These are phyloP conservation scores for Eruca vesicaria DNA, from an alignment of 441 rosid species.

Conservation along the genomic window DNA sequence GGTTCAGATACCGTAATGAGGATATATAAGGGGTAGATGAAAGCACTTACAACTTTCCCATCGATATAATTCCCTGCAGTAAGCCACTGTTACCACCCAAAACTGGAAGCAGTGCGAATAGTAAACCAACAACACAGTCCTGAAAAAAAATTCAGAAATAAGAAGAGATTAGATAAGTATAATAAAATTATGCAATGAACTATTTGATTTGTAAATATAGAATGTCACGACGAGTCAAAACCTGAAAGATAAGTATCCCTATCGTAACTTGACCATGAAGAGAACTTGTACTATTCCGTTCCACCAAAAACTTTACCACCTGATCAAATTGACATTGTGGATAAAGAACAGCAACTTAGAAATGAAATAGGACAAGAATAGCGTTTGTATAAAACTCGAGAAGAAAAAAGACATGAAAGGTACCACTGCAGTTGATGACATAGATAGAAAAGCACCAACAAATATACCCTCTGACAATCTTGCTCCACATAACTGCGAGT, in stretches of 20 bases:
- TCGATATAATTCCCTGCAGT: slow-evolving; percentile 78
- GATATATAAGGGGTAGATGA: neutral
- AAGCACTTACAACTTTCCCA: slow-evolving; percentile 89
- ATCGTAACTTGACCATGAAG: slow-evolving; percentile 98
- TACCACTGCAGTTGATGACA: slow-evolving; percentile 99
- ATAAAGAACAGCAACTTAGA: slow-evolving; percentile 5
- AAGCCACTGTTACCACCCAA: slow-evolving; percentile 92
- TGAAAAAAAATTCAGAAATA: slow-evolving; percentile 35
- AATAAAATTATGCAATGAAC: slow-evolving; percentile 21
- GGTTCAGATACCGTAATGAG: slow-evolving; percentile 8
- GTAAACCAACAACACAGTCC: slow-evolving; percentile 41
- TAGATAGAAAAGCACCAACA: slow-evolving; percentile 90
- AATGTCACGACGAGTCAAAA: slow-evolving; percentile 24
- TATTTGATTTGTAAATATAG: slow-evolving; percentile 1
- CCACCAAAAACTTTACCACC: slow-evolving; percentile 96
- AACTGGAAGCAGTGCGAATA: slow-evolving; percentile 94
- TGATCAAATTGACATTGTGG: slow-evolving; percentile 36
- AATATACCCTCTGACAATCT: slow-evolving; percentile 93
- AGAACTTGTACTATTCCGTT: slow-evolving; percentile 64
- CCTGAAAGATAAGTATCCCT: slow-evolving; percentile 98
- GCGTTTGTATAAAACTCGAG: neutral
- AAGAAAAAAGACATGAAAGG: slow-evolving; percentile 9
- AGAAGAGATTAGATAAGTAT: slow-evolving; percentile 17
- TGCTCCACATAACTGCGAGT: slow-evolving; percentile 90
- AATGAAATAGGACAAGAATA: neutral